These are phyloP conservation scores for Camelina neglecta DNA, from an alignment of 345 rosid genomes.

Conservation along the genomic window DNA sequence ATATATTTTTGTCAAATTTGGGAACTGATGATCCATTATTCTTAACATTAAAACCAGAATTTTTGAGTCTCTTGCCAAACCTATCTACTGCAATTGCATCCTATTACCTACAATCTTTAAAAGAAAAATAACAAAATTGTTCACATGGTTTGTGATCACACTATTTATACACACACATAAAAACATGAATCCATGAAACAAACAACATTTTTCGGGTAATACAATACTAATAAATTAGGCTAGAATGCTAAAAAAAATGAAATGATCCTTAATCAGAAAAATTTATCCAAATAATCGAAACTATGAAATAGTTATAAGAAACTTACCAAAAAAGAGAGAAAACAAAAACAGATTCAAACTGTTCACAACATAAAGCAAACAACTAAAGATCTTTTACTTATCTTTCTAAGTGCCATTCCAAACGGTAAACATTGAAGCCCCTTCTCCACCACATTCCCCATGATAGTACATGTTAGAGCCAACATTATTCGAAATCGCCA, in stretches of 20 bases:
- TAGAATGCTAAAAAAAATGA: neutral
- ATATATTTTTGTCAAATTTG: neutral
- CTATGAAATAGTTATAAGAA: slow-evolving; percentile 11
- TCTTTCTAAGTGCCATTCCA: slow-evolving; percentile 56
- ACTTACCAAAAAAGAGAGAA: neutral
- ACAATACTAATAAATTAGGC: neutral
- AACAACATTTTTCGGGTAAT: neutral
- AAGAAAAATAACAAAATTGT: neutral
- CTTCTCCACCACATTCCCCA: slow-evolving; percentile 53
- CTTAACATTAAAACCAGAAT: neutral
- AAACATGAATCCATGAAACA: neutral
- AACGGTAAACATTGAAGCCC: slow-evolving; percentile 60
- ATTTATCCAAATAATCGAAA: slow-evolving; percentile 27
- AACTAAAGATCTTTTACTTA: slow-evolving; percentile 9
- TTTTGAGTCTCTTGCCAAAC: neutral
- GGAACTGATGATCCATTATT: neutral
- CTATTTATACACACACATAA: neutral
- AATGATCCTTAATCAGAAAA: slow-evolving; percentile 14
- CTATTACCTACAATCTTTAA: neutral
- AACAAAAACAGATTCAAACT: slow-evolving; percentile 11
- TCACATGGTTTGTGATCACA: neutral
- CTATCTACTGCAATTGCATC: too few species aligned
- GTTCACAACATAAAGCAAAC: slow-evolving; percentile 27
- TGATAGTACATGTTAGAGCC: slow-evolving; percentile 47
- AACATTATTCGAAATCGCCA: slow-evolving; percentile 42